Base-by-base conservation (phyloP, 257 asterid species). In the Solanum lycopersicoides region DNA sequence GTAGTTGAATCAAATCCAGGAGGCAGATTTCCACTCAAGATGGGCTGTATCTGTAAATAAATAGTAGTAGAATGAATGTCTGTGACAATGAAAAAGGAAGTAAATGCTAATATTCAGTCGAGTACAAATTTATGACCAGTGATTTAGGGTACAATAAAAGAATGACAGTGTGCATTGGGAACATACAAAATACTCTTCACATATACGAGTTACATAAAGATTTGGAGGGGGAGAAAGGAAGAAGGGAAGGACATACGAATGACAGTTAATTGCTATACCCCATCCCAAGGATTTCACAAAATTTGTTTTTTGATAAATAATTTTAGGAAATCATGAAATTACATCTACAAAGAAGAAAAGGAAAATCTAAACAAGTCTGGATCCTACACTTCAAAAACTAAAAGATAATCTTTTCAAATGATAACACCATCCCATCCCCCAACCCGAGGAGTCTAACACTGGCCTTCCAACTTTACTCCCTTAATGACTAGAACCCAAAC, bases 11-110 rank as follows among this genome's bases (percentile, higher is more conserved):
- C 98, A 66, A 96, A 96, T 39, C 98, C 97, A 87, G 98, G 95
- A 37, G 98, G 98, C 91, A 94, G 91, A 90, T 95, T 95, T 87
- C 98, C 98, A 90, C 98, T 95, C 92, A 92, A 91, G 91, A 94
- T 93, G 88, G 98, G 96, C 91, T 94, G 97, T 87, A 95, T 94
- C 98, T 95, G 98, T 95, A 92, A 82, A 91, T 59, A 76, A 56
- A 56, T 83, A 79, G 88, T 68, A 68, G 44, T 71, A 86, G 88
- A 85, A 90, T 89, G 88, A 85, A 90, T 89, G 88, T 35, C 47
- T 59, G 74, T 75, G 39, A 25, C 66, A 82, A 44, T 10, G 5
- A 16, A 76, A 42, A 37, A 60, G 37, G 37, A 25, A 66, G 20
- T 25, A 14, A 13, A 69, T 32, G 76, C 41, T 7, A 69, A 69